These are phyloP conservation scores for Durusdinium trenchii DNA, from an alignment of 73 alveolate genomes.

Conservation along the genomic window DNA sequence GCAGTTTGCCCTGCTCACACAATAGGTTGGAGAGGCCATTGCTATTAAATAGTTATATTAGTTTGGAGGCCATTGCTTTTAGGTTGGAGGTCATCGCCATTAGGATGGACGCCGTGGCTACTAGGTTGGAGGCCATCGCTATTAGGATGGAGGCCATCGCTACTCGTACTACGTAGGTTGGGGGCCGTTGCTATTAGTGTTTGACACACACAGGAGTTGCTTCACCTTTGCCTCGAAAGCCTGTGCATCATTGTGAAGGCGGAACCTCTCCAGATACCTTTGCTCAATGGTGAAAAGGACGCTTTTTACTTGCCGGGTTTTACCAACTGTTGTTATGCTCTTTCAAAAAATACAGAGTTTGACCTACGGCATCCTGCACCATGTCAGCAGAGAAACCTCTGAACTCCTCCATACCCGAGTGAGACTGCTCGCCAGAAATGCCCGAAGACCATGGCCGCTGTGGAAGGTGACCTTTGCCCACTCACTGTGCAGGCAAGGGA, in stretches of 20 bases:
- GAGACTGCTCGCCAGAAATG: constrained; percentile 20
- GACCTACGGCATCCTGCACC: too few species aligned
- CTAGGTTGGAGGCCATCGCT: too few species aligned
- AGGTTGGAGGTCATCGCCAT: too few species aligned
- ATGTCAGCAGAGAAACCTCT: neutral
- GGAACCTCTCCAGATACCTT: neutral
- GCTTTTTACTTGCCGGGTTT: neutral
- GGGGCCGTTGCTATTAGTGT: too few species aligned
- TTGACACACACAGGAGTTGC: constrained; percentile 80
- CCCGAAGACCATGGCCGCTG: constrained; percentile 66
- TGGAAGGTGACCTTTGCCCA: constrained; percentile 68
- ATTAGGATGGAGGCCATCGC: too few species aligned
- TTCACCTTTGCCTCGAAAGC: constrained; percentile 73
- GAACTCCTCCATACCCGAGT: neutral
- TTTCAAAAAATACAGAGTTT: neutral
- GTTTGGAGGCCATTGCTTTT: too few species aligned
- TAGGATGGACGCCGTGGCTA: too few species aligned
- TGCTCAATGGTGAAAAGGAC: neutral
- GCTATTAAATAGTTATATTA: too few species aligned
- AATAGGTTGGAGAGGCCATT: too few species aligned
- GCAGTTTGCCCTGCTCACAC: too few species aligned
- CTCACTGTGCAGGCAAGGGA: constrained; percentile 58
- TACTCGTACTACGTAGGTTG: too few species aligned
- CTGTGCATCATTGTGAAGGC: constrained; percentile 88
- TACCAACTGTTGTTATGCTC: neutral